phyloP scores from a whole-genome alignment of 345 rosid species.

The Sonneratia alba region DNA sequence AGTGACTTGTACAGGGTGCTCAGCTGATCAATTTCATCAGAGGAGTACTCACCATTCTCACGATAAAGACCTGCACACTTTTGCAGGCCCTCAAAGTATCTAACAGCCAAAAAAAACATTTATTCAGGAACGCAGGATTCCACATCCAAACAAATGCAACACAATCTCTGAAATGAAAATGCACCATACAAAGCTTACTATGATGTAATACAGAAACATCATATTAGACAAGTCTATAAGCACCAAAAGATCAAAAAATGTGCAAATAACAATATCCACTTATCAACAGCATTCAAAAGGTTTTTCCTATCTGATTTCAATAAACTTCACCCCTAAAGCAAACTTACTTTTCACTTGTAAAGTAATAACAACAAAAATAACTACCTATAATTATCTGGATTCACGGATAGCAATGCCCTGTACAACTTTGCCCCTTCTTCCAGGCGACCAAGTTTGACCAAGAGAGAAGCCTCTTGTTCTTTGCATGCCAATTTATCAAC shows the following conservation, averaged over 20 bases:
- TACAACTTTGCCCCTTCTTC: slow-evolving; percentile 76
- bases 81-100: slow-evolving; percentile 90
- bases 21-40: slow-evolving; percentile 67
- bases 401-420: slow-evolving; percentile 64
- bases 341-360: background rate
- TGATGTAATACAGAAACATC: background rate
- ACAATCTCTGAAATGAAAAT: background rate
- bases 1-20: slow-evolving; percentile 72
- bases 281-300: background rate
- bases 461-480: slow-evolving; percentile 84
- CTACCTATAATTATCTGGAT: slow-evolving; percentile 98
- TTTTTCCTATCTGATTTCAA: background rate
- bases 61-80: slow-evolving; percentile 58
- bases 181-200: background rate
- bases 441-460: slow-evolving; percentile 58
- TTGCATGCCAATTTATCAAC: slow-evolving; percentile 73
- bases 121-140: background rate
- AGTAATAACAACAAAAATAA: slow-evolving; percentile 6
- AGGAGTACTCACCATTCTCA: slow-evolving; percentile 53
- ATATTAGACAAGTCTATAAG: background rate
- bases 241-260: background rate
- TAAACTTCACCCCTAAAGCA: background rate
- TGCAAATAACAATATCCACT: background rate
- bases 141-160: background rate
- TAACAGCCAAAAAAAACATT: slow-evolving; percentile 18